Evolutionary conservation across 225 moss, liverwort and hornwort species (phyloP).

Genomic region (Asterella californica): DNA sequence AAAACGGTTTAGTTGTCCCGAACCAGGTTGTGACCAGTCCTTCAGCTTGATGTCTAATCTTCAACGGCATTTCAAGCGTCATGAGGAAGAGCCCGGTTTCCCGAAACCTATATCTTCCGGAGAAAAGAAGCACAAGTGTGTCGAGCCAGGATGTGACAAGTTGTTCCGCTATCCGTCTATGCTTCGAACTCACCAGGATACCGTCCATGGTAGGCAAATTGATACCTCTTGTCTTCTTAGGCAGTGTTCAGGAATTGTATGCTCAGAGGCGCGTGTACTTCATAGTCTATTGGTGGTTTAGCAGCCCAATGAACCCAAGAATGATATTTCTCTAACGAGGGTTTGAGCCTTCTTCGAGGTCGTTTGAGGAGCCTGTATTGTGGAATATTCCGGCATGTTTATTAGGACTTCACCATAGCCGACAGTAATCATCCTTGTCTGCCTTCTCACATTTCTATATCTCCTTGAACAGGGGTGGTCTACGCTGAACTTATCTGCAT

Average conservation of each 20-base stretch:
- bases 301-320: neutral
- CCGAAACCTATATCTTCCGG: slow-evolving; percentile 25
- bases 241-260: neutral
- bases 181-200: slow-evolving; percentile 43
- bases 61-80: slow-evolving; percentile 51
- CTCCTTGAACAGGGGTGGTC: slow-evolving; percentile 6
- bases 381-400: neutral
- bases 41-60: slow-evolving; percentile 53
- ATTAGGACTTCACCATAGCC: neutral
- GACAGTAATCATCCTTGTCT: neutral
- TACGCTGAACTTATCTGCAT: slow-evolving; percentile 31
- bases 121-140: slow-evolving; percentile 30
- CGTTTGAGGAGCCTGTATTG: neutral
- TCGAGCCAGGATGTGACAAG: slow-evolving; percentile 49
- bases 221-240: neutral
- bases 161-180: slow-evolving; percentile 50
- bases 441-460: neutral
- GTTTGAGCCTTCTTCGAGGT: neutral
- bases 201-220: slow-evolving; percentile 45
- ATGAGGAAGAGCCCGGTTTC: slow-evolving; percentile 36
- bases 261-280: neutral
- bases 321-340: neutral
- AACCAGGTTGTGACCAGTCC: slow-evolving; percentile 42
- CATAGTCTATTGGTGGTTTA: no score
- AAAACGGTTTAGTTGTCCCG: slow-evolving; percentile 39